Evolutionary conservation across 306 rosid genomes (phyloP), one percentile per base, ranked within the genome.

Genomic region (Prunus kanzakura): DNA sequence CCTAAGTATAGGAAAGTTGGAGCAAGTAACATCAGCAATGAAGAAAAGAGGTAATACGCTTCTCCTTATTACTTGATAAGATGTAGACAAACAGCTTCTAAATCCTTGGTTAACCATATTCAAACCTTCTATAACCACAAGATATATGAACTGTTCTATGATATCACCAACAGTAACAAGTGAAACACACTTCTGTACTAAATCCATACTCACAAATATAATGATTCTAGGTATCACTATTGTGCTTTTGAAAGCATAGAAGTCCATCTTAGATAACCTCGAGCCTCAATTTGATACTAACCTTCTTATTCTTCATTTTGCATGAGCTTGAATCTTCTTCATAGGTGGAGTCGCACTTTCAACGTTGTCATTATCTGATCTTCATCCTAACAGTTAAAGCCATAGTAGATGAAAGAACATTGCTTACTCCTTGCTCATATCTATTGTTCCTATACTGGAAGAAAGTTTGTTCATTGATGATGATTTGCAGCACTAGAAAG

Each of bases 1-100:
- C 91, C 90, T 52, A 74, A 60, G 65, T 89, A 85, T 67, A 54
- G 19, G 77, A 78, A 56, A 73, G 71, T 58, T 57, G 76, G 55
- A 75, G 71, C 18, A 63, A 79, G 73, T 20, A 74, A 38, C 79
- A 80, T 74, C 78, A 32, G 64, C 74, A 68, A 32, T 69, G 81
- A 80, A 65, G 80, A 86, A 47, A 38, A 54, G 30, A 87, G 90
- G 91, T 88, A 84, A 83, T 50, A 22, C 11, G 27, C 45, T 43
- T 46, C 46, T 46, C 46, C 79, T 62, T 57, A 25, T 23, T 8
- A 50, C 43, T 35, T 29, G 47, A 65, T 30, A 30, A 19, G 45
- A 32, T 15, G 69, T 54, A 50, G 62, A 63, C 4, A 23, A 18
- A 71, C 65, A 35, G 72, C 8, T 23, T 16, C 20, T 20, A 72